phyloP scores from a whole-genome alignment of 2,329 filamentous ascomycete genomes.

The Fusarium subtropicale region DNA sequence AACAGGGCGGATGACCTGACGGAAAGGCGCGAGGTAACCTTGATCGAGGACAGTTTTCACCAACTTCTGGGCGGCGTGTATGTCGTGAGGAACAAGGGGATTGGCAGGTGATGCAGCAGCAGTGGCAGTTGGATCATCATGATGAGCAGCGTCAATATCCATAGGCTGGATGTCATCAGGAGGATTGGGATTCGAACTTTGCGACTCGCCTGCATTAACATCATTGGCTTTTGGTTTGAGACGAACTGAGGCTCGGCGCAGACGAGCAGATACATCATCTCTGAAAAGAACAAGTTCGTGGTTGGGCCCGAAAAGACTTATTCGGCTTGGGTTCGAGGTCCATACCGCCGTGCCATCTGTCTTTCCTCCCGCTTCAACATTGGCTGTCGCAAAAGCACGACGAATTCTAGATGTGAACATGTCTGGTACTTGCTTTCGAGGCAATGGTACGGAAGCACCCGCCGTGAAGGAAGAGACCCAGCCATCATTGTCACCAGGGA shows the following conservation, averaged over 20 bases:
- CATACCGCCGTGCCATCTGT: constrained; percentile 74
- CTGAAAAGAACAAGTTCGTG: constrained; percentile 90
- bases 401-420: constrained; percentile 90
- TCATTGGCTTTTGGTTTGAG: constrained; percentile 64
- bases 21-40: constrained; percentile 88
- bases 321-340: constrained; percentile 86
- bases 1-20: constrained; percentile 80
- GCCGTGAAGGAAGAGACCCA: constrained; percentile 90
- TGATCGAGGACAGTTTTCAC: constrained; percentile 95
- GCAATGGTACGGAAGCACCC: constrained; percentile 77
- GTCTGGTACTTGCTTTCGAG: constrained; percentile 79
- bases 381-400: constrained; percentile 81
- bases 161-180: constrained; percentile 48
- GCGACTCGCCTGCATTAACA: constrained; percentile 50
- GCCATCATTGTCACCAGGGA: constrained; percentile 97
- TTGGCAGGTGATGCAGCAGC: constrained; percentile 51
- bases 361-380: constrained; percentile 71
- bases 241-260: constrained; percentile 80
- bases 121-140: constrained; percentile 31
- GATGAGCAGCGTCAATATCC: constrained; percentile 55
- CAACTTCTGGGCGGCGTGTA: constrained; percentile 75
- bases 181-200: constrained; percentile 20
- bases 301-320: constrained; percentile 86
- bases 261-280: constrained; percentile 84
- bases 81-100: constrained; percentile 59